Conservation (phyloP, 805 yeast genomes). For the Sugiyamaella floridensis region DNA sequence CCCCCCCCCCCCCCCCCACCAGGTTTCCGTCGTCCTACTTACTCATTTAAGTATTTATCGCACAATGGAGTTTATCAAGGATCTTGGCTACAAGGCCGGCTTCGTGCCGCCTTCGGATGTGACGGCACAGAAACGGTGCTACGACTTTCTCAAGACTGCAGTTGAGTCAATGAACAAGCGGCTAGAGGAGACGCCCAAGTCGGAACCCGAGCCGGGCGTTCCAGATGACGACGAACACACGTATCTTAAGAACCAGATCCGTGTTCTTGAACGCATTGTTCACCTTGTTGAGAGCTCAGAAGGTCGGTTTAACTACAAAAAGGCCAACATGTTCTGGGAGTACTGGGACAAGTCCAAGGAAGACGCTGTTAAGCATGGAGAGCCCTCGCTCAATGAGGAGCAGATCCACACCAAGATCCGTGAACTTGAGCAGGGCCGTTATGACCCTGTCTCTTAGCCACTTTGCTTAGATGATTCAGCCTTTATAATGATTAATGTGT, state of each 20-base stretch:
- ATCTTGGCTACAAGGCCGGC: conserved; percentile 22
- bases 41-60: too few relatives aligned
- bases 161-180: conserved; percentile 16
- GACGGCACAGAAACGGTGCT: conserved; percentile 30
- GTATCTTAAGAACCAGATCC: conserved; percentile 18
- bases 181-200: conserved; percentile 11
- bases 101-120: conserved; percentile 28
- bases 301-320: conserved; percentile 16
- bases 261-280: conserved; percentile 16
- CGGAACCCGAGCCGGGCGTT: conserved; percentile 14
- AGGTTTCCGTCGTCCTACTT: not conserved
- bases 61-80: conserved; percentile 13
- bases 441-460: not conserved
- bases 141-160: conserved; percentile 22
- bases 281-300: conserved; percentile 17
- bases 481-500: too few relatives aligned
- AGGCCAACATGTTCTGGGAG: conserved; percentile 31
- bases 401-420: conserved; percentile 18
- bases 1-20: not conserved
- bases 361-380: conserved; percentile 17
- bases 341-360: conserved; percentile 33
- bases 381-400: conserved; percentile 4
- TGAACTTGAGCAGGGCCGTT: conserved; percentile 26
- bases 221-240: conserved; percentile 19
- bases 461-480: too few relatives aligned